phyloP scores from a whole-genome alignment of 306 rosid genomes.

The Trifolium fragiferum region DNA sequence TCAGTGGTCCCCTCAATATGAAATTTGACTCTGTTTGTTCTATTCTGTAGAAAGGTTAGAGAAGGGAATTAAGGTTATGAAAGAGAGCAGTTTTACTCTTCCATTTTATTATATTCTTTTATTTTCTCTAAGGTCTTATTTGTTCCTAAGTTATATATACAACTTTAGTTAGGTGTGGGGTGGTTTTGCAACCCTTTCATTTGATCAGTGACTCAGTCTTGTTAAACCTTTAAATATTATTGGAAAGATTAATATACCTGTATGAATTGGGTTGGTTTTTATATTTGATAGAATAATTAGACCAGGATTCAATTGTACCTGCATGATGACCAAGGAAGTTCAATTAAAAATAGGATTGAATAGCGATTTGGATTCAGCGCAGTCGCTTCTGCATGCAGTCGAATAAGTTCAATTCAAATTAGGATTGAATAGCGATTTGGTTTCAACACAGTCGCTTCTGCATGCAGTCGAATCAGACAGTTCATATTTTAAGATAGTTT shows the following conservation, averaged over 20 bases:
- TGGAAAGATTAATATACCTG: slow-evolving; percentile 49
- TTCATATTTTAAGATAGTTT: too few relatives aligned
- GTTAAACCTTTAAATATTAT: slow-evolving; percentile 48
- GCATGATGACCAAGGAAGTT: slow-evolving; percentile 33
- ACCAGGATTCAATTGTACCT: slow-evolving; percentile 28
- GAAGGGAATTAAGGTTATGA: slow-evolving; percentile 44
- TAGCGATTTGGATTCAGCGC: neutral
- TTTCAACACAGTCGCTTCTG: too few relatives aligned
- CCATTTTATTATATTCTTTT: slow-evolving; percentile 44
- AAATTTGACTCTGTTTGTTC: slow-evolving; percentile 45
- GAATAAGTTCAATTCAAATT: slow-evolving; percentile 27
- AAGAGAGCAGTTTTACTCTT: slow-evolving; percentile 43
- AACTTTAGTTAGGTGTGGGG: slow-evolving; percentile 56
- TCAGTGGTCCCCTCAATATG: slow-evolving; percentile 31
- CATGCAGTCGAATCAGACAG: too few relatives aligned
- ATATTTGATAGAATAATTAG: slow-evolving; percentile 36
- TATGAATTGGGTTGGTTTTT: slow-evolving; percentile 54
- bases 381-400: too few relatives aligned
- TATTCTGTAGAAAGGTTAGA: slow-evolving; percentile 41
- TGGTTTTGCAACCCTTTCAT: slow-evolving; percentile 52
- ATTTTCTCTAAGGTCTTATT: slow-evolving; percentile 37
- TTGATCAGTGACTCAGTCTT: slow-evolving; percentile 30
- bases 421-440: neutral
- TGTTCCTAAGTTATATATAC: slow-evolving; percentile 47
- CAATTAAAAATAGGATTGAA: slow-evolving; percentile 26